A percentile compares a stretch with the other conserved stretches of the same genome.
Conservation (phyloP, 2,329 filamentous ascomycete species). For the Arthroderma sp. region DNA sequence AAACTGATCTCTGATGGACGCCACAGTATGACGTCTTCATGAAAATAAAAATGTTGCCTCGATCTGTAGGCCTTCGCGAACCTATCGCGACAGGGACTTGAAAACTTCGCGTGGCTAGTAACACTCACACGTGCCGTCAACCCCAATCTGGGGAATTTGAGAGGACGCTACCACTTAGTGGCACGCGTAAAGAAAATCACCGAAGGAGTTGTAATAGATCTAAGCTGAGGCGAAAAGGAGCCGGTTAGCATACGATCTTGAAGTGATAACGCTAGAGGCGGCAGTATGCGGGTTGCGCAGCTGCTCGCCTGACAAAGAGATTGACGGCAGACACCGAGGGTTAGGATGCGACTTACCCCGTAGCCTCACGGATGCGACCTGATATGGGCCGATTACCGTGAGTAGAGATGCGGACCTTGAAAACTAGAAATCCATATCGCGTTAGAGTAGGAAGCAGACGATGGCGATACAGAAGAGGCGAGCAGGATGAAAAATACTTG, state of each 20-base stretch:
- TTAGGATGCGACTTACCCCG: neutral
- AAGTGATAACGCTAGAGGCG: neutral
- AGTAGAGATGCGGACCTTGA: neutral
- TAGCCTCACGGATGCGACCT: neutral
- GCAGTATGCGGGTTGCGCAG: neutral
- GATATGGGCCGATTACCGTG: neutral
- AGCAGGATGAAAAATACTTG: neutral
- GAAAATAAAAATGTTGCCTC: neutral
- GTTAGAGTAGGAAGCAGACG: neutral
- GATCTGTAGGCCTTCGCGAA: neutral
- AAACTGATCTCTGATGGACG: neutral
- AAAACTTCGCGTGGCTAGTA: constrained; percentile 2
- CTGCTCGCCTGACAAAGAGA: neutral
- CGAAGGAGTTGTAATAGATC: neutral
- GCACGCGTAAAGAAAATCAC: neutral
- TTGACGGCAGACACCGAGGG: neutral
- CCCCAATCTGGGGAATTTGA: neutral
- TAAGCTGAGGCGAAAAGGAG: neutral
- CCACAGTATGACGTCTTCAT: constrained; percentile 4
- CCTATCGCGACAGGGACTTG: neutral
- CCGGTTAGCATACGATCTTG: neutral
- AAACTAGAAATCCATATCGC: neutral
- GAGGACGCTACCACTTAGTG: neutral
- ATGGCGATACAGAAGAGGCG: neutral
- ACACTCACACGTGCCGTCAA: constrained; percentile 1